phyloP scores from a whole-genome alignment of 1,284 basidiomycete genomes.

The Papiliotrema flavescens region DNA sequence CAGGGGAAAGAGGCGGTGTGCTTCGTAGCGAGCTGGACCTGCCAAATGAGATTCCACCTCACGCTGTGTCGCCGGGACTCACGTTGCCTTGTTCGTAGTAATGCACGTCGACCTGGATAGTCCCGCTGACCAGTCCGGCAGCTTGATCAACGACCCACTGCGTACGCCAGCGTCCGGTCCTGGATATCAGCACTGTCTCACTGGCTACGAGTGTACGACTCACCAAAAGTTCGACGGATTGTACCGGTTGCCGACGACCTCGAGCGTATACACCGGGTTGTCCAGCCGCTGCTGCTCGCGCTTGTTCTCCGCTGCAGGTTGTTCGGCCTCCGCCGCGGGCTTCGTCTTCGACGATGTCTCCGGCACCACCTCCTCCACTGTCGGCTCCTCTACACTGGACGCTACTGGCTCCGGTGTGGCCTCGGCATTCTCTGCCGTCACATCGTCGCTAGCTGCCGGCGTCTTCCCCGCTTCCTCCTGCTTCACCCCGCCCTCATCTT shows the following conservation, averaged over 20 bases:
- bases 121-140: slow-evolving; percentile 50
- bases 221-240: slow-evolving; percentile 88
- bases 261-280: slow-evolving; percentile 60
- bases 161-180: slow-evolving; percentile 86
- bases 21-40: slow-evolving; percentile 83
- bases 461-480: slow-evolving; percentile 1
- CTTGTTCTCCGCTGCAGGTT: slow-evolving; percentile 10
- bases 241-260: slow-evolving; percentile 89
- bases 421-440: neutral
- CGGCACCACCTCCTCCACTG: neutral
- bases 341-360: too few relatives aligned
- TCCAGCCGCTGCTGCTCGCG: slow-evolving; percentile 28
- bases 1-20: slow-evolving; percentile 65
- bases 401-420: too few relatives aligned
- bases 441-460: neutral
- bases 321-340: slow-evolving; percentile 3
- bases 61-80: slow-evolving; percentile 20
- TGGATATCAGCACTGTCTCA: slow-evolving; percentile 33
- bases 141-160: slow-evolving; percentile 51
- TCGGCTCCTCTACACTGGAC: neutral
- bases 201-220: slow-evolving; percentile 18
- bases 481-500: slow-evolving; percentile 14
- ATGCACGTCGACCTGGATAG: slow-evolving; percentile 77
- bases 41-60: slow-evolving; percentile 1
- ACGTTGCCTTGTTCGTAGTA: slow-evolving; percentile 97